These are phyloP conservation scores for Entelexis paramagnoliae DNA, from an alignment of 1,139 yeast species.

Conservation along the genomic window DNA sequence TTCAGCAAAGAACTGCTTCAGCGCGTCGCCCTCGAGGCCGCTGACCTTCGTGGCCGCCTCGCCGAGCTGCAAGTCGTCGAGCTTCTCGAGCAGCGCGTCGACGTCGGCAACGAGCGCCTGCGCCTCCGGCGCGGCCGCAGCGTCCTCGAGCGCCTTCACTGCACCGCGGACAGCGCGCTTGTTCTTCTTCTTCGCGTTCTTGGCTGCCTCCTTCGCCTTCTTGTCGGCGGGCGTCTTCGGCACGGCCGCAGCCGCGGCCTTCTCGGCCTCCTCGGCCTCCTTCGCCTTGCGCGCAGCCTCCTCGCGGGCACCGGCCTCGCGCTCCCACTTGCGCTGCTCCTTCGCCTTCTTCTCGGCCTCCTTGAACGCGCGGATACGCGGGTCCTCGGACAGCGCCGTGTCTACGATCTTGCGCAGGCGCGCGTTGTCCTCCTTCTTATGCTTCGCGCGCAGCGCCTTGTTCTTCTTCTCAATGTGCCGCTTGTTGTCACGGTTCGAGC, in stretches of 20 bases:
- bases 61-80: conserved; percentile 66
- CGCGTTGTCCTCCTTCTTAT: conserved; percentile 94
- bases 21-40: conserved; percentile 16
- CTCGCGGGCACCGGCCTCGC: conserved; percentile 93
- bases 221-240: conserved; percentile 45
- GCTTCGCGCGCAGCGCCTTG: conserved; percentile 92
- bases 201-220: conserved; percentile 95
- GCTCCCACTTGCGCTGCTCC: conserved; percentile 94
- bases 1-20: conserved; percentile 19
- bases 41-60: conserved; percentile 42
- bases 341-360: conserved; percentile 91
- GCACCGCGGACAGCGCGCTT: conserved; percentile 82
- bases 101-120: conserved; percentile 47
- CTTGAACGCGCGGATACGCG: conserved; percentile 87
- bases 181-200: conserved; percentile 94
- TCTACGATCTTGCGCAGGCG: conserved; percentile 79
- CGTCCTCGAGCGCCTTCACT: conserved; percentile 65
- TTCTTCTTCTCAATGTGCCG: conserved; percentile 97
- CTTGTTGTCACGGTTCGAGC: conserved; percentile 97
- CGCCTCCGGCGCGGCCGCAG: conserved; percentile 53
- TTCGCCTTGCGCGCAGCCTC: conserved; percentile 71
- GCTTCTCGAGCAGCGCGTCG: conserved; percentile 63
- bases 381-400: conserved; percentile 81
- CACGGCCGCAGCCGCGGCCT: conserved; percentile 63
- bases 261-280: conserved; percentile 79